Conservation (phyloP, 2,329 filamentous ascomycete species). For the Venturia nashicola region DNA sequence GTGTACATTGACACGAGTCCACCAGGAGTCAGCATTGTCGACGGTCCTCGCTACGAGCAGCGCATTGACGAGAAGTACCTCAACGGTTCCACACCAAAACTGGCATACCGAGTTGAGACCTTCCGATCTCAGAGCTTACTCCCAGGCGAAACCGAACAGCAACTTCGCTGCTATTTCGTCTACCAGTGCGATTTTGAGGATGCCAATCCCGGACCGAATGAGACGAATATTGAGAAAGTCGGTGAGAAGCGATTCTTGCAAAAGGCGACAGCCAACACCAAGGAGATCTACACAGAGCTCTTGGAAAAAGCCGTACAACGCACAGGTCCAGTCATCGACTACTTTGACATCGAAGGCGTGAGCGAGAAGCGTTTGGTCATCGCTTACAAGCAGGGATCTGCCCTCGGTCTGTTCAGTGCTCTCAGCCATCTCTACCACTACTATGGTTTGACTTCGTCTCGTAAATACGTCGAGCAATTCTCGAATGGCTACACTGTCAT, state of each 20-base stretch:
- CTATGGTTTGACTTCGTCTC: slow-evolving; percentile 89
- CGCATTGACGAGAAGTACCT: slow-evolving; percentile 86
- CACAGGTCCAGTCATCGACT: slow-evolving; percentile 91
- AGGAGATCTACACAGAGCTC: slow-evolving; percentile 88
- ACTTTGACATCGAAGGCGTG: slow-evolving; percentile 86
- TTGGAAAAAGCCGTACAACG: slow-evolving; percentile 73
- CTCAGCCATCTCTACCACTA: slow-evolving; percentile 96
- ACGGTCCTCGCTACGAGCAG: slow-evolving; percentile 85
- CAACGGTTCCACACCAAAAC: slow-evolving; percentile 57
- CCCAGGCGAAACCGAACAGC: slow-evolving; percentile 62
- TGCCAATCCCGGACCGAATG: slow-evolving; percentile 56
- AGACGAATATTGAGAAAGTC: slow-evolving; percentile 83
- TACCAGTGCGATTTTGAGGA: slow-evolving; percentile 90
- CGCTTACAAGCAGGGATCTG: slow-evolving; percentile 87
- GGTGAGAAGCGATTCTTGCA: slow-evolving; percentile 88
- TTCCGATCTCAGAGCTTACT: slow-evolving; percentile 76
- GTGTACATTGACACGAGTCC: slow-evolving; percentile 98
- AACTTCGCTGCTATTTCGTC: slow-evolving; percentile 94
- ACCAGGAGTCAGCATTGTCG: slow-evolving; percentile 63
- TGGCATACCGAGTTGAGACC: slow-evolving; percentile 87
- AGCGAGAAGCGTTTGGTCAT: slow-evolving; percentile 90
- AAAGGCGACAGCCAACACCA: slow-evolving; percentile 93
- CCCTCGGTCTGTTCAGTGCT: slow-evolving; percentile 86
- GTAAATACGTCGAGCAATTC: slow-evolving; percentile 95
- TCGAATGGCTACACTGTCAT: slow-evolving; percentile 97